Evolutionary conservation across 495 filamentous ascomycete species (phyloP), one percentile per base, ranked within the genome.

Genomic region (Lasiosphaeria ovina): DNA sequence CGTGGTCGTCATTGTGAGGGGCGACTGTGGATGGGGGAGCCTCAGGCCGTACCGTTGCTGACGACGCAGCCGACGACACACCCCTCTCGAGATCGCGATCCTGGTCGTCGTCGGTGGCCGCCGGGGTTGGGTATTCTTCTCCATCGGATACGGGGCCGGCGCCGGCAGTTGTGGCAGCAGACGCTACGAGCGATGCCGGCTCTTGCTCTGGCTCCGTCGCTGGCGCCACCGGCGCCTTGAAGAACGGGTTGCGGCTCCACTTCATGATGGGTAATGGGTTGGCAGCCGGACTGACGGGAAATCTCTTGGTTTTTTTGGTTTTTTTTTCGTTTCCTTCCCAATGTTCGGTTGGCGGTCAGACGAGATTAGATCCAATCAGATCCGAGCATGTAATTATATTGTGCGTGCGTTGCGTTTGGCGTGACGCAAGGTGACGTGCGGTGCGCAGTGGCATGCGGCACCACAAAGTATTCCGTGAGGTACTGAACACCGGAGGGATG

Each of bases 201-300:
- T 57, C 12, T 17, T 66, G 24, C 24, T 24, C 24, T 24, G 14
- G 38, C 8, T 14, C 38, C 7, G 54, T 35, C 47, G 31, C 6
- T 17, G 3, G 5, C n/a, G 31, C 34, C 48, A 36, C 31, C 32
- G 55, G 34, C 7, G 62, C 12, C 24, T 66, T 61, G 61, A 71
- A 72, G 57, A 75, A 60, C 35, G 72, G 74, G 57, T 74, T 72
- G 42, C 63, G 65, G n/a, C 69, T 59, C 74, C 74, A 75, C 53
- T 57, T 62, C 74, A 76, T 76, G 47, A 54, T 67, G 38, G 38
- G 2, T 24, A 24, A 24, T 24, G 24, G 24, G 24, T 2, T 0
- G 24, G 24, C 24, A 24, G 24, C 2, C 24, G 24, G 24, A 24
- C 24, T 24, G 24, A 24, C 24, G 24, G 24, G 2, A 24, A 24